Evolutionary conservation across 2,329 filamentous ascomycete species (phyloP).

Genomic region (Ustulina deusta): DNA sequence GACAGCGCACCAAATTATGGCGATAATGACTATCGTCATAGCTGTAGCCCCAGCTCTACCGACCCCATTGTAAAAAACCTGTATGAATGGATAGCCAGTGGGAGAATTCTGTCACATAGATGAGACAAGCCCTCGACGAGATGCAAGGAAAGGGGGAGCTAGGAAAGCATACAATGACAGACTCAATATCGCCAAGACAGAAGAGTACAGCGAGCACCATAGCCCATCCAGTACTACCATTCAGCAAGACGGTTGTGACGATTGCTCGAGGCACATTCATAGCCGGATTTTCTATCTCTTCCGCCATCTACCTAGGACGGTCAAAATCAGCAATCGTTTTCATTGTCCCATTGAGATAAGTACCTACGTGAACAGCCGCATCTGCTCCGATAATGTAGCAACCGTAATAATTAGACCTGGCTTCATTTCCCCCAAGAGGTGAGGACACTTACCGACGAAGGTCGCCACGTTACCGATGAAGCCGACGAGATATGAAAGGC

Average conservation of each 20-base stretch:
- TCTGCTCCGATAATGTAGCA: slow-evolving; percentile 37
- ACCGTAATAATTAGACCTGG: slow-evolving; percentile 22
- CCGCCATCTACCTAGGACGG: slow-evolving; percentile 36
- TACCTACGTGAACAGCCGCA: slow-evolving; percentile 40
- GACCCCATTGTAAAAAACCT: slow-evolving; percentile 34
- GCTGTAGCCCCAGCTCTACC: slow-evolving; percentile 37
- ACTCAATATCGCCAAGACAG: slow-evolving; percentile 40
- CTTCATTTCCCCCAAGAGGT: background rate
- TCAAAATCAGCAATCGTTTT: background rate
- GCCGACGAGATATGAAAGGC: slow-evolving; percentile 40
- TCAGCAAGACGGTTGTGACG: slow-evolving; percentile 35
- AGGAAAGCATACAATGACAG: slow-evolving; percentile 35
- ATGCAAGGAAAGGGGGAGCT: background rate
- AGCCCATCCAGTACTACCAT: slow-evolving; percentile 37
- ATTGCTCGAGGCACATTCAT: slow-evolving; percentile 38
- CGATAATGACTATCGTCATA: slow-evolving; percentile 36
- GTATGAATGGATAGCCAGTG: slow-evolving; percentile 40
- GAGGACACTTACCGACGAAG: slow-evolving; percentile 38
- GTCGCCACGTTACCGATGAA: slow-evolving; percentile 39
- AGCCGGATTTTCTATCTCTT: slow-evolving; percentile 41
- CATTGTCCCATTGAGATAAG: background rate
- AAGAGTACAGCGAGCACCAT: slow-evolving; percentile 40
- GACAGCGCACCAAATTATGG: slow-evolving; percentile 36
- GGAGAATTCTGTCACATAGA: slow-evolving; percentile 31
- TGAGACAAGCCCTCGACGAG: slow-evolving; percentile 16